A percentile compares a stretch with the other conserved stretches of the same genome.
Evolutionary conservation across 257 asterid genomes (phyloP).

Genomic region (Thymus mandschuricus): DNA sequence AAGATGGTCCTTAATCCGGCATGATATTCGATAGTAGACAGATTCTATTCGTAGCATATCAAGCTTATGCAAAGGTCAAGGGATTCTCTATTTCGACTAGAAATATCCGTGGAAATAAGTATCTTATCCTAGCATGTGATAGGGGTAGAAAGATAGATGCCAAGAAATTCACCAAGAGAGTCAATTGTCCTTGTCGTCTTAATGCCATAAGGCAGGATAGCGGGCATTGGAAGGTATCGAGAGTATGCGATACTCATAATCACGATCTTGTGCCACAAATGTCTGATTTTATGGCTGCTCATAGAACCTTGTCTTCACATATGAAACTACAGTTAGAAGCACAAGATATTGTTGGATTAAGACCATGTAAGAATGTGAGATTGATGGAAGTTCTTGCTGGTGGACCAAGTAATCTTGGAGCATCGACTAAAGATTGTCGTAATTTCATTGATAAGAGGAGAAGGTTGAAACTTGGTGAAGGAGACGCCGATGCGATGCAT

Average conservation of each 20-base stretch:
- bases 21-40: too few species aligned
- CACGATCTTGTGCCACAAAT: not conserved
- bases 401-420: not conserved
- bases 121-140: not conserved
- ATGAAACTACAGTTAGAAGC: not conserved
- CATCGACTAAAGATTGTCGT: not conserved
- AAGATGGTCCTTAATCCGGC: too few species aligned
- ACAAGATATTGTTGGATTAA: not conserved
- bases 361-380: not conserved
- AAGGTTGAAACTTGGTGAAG: not conserved
- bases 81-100: not conserved
- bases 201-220: not conserved
- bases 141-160: not conserved
- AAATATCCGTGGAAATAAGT: too few species aligned
- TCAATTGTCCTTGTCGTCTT: not conserved
- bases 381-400: not conserved
- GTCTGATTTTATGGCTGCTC: not conserved
- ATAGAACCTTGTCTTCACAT: not conserved
- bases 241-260: not conserved
- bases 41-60: too few species aligned
- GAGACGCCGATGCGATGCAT: not conserved
- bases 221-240: not conserved
- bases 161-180: not conserved
- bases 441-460: not conserved
- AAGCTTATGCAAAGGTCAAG: too few species aligned